Evolutionary conservation across 2,329 filamentous ascomycete genomes (phyloP).

Genomic region (Emmonsia crescens): DNA sequence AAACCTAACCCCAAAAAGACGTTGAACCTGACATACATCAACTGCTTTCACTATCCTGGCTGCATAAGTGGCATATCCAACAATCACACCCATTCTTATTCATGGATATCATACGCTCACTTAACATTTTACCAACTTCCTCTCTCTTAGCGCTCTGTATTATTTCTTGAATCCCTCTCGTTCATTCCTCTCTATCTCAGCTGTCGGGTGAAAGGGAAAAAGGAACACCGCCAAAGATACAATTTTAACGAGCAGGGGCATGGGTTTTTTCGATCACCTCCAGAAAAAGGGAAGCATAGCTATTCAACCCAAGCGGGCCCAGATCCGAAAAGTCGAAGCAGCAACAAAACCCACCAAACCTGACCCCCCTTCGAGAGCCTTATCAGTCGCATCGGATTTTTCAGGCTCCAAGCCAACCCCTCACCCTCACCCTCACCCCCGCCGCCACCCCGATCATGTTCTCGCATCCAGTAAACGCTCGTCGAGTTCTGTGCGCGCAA

Average conservation of each 20-base stretch:
- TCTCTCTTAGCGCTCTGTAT: not conserved
- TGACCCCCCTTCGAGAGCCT: conserved; percentile 17
- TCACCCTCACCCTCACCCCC: not conserved
- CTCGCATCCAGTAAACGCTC: not conserved
- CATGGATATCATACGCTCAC: not conserved
- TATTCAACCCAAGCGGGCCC: conserved; percentile 31
- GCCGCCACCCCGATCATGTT: not conserved
- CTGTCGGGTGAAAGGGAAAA: not conserved
- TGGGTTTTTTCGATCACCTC: conserved; percentile 37
- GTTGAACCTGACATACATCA: not conserved
- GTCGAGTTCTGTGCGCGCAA: not conserved
- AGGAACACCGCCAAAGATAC: not conserved
- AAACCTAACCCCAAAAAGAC: not conserved
- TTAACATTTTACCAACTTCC: not conserved
- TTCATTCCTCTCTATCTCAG: not conserved
- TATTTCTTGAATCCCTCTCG: not conserved
- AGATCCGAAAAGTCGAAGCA: conserved; percentile 33
- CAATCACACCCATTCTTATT: not conserved
- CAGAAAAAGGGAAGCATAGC: conserved; percentile 34
- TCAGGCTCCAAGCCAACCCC: conserved; percentile 9
- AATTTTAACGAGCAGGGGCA: conserved; percentile 10
- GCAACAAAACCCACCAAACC: conserved; percentile 16
- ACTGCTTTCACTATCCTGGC: not conserved
- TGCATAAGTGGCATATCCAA: not conserved
- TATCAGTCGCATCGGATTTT: conserved; percentile 19